phyloP scores from a whole-genome alignment of 352 stramenopile species.

The Phytophthora kernoviae region DNA sequence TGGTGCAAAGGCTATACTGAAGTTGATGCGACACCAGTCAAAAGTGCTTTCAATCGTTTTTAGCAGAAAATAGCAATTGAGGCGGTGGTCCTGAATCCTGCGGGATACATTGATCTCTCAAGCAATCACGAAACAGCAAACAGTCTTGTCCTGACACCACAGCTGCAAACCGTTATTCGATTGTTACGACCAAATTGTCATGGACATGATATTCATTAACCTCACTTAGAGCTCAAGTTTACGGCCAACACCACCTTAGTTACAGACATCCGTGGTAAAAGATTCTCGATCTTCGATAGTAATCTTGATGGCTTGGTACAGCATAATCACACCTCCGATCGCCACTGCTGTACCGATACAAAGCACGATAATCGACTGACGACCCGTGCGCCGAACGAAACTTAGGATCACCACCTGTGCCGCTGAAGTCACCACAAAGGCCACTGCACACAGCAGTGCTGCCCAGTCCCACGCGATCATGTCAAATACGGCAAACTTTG shows the following conservation, averaged over 20 bases:
- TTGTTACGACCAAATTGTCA: not conserved
- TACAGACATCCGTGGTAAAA: conserved; percentile 45
- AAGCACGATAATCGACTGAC: conserved; percentile 67
- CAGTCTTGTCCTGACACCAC: too few species aligned
- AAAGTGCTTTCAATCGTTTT: too few species aligned
- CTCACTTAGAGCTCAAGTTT: not conserved
- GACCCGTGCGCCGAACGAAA: conserved; percentile 54
- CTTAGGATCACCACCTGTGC: conserved; percentile 57
- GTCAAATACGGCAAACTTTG: conserved; percentile 62
- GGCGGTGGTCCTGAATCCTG: too few species aligned
- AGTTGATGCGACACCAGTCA: too few species aligned
- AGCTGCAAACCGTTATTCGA: too few species aligned
- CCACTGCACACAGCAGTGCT: conserved; percentile 39
- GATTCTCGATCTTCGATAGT: conserved; percentile 49
- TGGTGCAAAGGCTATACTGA: too few species aligned
- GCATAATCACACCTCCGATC: conserved; percentile 52
- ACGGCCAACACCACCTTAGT: conserved; percentile 12
- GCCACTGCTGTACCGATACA: conserved; percentile 54
- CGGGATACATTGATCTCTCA: too few species aligned
- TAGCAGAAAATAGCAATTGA: too few species aligned
- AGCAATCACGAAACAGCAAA: too few species aligned
- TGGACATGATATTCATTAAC: not conserved
- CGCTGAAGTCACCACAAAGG: conserved; percentile 52
- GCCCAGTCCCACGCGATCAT: conserved; percentile 66
- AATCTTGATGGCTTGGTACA: conserved; percentile 54